Evolutionary conservation across 176 grass and related monocot genomes (phyloP), one percentile per base, ranked within the genome.

Genomic region (Aegilops tauschii): DNA sequence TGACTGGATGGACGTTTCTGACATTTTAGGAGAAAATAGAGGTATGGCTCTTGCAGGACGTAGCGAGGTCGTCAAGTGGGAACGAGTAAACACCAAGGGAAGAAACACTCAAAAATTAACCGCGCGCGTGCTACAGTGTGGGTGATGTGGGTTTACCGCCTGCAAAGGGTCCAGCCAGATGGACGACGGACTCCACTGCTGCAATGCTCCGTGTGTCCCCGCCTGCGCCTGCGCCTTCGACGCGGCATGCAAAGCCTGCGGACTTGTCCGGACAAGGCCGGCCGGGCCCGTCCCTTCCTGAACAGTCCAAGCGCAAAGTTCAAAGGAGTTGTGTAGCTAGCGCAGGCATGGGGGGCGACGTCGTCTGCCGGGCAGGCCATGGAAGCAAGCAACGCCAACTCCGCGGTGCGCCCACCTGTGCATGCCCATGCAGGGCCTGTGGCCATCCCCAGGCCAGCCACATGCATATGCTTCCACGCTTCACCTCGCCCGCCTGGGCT

Each of bases 281-380:
- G 39, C 12, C n/a, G 79, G 56, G 25, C 82, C 82, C 82, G 40
- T 20, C 61, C 47, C 45, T 30, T 28, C 73, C 47, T 13, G n/a
- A 86, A 80, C 83, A 52, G 34, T 86, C 88, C 78, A 90, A 77
- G 76, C 27, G 78, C 62, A 67, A 67, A 9, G 70, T 61, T 77
- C 56, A 75, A 80, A 1, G 14, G 88, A 4, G 16, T 11, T 34
- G 87, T 34, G 87, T 88, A 34, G 72, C 23, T 73, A 69, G 68
- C 21, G 29, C 65, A 75, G 56, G 80, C 82, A 80, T 78, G 37
- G 65, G 42, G 44, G 36, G 21, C 82, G 68, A 20, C 50, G 87
- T 12, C 67, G 77, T 27, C 27, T 58, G 45, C 61, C 18, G 34
- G 8, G 13, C 65, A n/a, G 76, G 56, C 14, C 78, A 42, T 68